These are phyloP conservation scores for Saccharomycopsis phalli DNA, from an alignment of 1,139 yeast genomes.

Conservation along the genomic window DNA sequence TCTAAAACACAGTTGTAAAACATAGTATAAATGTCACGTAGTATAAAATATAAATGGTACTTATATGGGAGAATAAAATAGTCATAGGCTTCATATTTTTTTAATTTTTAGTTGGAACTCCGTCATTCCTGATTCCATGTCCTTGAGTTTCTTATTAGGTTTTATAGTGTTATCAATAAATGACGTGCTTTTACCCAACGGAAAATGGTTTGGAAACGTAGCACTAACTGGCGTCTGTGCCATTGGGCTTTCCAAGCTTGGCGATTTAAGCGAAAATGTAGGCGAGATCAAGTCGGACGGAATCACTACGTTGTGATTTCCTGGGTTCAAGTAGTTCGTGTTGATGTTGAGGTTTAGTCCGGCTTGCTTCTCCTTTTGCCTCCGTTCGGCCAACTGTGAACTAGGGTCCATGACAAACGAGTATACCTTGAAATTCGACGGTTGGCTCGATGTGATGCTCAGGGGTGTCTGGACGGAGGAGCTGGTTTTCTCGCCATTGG, in stretches of 20 bases:
- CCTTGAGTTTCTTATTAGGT: conserved; percentile 4
- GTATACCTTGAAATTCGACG: conserved; percentile 4
- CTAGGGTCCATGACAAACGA: conserved; percentile 8
- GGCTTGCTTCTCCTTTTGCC: not conserved
- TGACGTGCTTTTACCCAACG: conserved; percentile 2
- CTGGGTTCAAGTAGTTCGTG: not conserved
- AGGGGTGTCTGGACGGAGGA: not conserved
- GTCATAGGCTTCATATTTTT: not conserved
- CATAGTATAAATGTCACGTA: no score
- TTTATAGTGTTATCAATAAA: conserved; percentile 9
- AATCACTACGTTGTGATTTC: not conserved
- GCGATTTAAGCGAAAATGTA: conserved; percentile 8
- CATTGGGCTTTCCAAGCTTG: conserved; percentile 13
- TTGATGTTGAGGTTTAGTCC: not conserved
- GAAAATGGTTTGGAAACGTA: conserved; percentile 4
- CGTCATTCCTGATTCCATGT: conserved; percentile 13
- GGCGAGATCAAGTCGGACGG: conserved; percentile 12
- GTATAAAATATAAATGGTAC: no score
- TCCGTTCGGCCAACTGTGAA: not conserved
- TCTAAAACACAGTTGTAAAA: no score
- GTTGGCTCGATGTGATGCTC: not conserved
- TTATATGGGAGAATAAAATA: no score
- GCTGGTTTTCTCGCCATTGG: not conserved
- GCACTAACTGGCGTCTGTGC: conserved; percentile 14
- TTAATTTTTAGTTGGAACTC: conserved; percentile 7